These are phyloP conservation scores for Bromus sterilis DNA, from an alignment of 176 grass and related monocot genomes.

Conservation along the genomic window DNA sequence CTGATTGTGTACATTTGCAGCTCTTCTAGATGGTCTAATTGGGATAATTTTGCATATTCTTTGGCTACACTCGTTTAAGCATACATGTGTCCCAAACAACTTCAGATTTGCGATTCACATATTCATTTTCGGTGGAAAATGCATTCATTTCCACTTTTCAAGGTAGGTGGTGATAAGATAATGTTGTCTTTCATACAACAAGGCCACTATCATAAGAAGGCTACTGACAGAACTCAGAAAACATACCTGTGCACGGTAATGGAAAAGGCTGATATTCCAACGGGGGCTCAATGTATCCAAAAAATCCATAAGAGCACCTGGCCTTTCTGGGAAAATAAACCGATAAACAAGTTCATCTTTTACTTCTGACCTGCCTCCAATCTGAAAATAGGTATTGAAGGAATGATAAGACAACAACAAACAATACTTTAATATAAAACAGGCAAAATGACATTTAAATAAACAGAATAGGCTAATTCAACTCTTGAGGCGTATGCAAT, in stretches of 20 bases:
- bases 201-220: background rate
- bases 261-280: constrained; percentile 98
- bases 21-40: background rate
- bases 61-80: background rate
- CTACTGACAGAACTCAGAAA: background rate
- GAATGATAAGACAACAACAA: background rate
- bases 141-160: background rate
- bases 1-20: background rate
- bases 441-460: background rate
- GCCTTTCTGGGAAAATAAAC: constrained; percentile 93
- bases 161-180: background rate
- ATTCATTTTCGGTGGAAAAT: background rate
- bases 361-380: constrained; percentile 85
- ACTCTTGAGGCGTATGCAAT: background rate
- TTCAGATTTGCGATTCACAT: background rate
- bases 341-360: constrained; percentile 77
- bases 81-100: background rate
- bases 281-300: constrained; percentile 78
- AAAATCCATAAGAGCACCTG: constrained; percentile 82
- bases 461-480: background rate
- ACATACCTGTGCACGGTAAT: constrained; percentile 84
- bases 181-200: background rate
- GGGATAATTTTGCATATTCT: background rate
- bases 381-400: constrained; percentile 37
- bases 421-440: background rate